These are phyloP conservation scores for Scytalidium sp. DNA, from an alignment of 2,329 filamentous ascomycete genomes.

Conservation along the genomic window DNA sequence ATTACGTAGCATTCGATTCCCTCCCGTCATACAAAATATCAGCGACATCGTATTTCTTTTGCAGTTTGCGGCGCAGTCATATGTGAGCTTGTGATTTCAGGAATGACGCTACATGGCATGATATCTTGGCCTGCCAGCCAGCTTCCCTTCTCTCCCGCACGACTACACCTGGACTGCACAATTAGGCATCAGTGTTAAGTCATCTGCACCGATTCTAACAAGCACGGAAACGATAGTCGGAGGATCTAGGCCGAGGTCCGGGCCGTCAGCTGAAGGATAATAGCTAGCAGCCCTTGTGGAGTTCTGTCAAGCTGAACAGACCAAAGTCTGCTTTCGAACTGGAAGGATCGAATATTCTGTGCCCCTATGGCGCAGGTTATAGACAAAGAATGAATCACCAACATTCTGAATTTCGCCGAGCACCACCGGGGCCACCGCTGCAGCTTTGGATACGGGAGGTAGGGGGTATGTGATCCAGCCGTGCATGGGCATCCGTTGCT, in stretches of 20 bases:
- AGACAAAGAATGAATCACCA: background rate
- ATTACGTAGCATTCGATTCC: constrained; percentile 4
- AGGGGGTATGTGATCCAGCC: background rate
- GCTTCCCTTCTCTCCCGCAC: background rate
- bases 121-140: background rate
- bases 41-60: constrained; percentile 11
- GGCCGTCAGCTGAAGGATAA: too few species aligned
- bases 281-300: too few species aligned
- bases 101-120: constrained; percentile 1
- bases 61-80: constrained; percentile 2
- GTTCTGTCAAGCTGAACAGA: too few species aligned
- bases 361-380: background rate
- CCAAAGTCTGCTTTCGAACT: too few species aligned
- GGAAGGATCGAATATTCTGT: background rate
- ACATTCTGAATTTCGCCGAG: background rate
- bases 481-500: background rate
- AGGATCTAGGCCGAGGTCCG: too few species aligned
- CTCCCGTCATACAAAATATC: constrained; percentile 13
- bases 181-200: background rate
- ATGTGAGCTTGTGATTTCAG: constrained; percentile 9
- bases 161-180: background rate
- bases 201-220: too few species aligned
- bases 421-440: background rate
- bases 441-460: background rate
- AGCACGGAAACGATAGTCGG: too few species aligned